Conservation (phyloP, 225 moss, liverwort and hornwort species). For the Marchantia paleacea region DNA sequence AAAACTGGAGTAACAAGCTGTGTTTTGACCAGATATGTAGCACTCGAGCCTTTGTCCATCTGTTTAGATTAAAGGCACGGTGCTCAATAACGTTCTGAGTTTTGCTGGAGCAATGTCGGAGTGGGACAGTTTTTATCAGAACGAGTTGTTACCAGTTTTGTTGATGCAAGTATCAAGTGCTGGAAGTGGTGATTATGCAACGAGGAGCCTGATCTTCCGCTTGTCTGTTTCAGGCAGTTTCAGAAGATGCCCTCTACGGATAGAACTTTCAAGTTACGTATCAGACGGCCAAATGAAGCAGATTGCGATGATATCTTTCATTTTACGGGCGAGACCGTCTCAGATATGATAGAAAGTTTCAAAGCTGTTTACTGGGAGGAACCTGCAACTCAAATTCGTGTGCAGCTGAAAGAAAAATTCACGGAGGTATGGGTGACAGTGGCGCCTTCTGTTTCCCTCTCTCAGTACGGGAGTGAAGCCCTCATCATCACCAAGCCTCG, state of each 20-base stretch:
- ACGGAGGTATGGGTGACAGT: conserved; percentile 19
- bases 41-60: too few species aligned
- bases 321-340: conserved; percentile 10
- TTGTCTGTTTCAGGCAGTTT: not conserved
- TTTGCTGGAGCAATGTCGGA: not conserved
- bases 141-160: not conserved
- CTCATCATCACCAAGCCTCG: conserved; percentile 15
- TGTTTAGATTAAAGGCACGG: too few species aligned
- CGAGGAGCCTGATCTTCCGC: not conserved
- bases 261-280: conserved; percentile 13
- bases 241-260: conserved; percentile 5
- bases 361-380: conserved; percentile 22
- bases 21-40: too few species aligned
- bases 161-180: not conserved
- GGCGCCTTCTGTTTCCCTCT: conserved; percentile 18
- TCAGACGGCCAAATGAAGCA: conserved; percentile 12
- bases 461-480: conserved; percentile 20
- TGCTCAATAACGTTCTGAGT: not conserved
- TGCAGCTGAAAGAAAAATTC: conserved; percentile 13
- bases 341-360: conserved; percentile 19
- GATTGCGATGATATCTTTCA: conserved; percentile 17
- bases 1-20: not conserved
- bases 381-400: conserved; percentile 17
- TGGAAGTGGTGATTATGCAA: not conserved
- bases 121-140: too few species aligned